These are phyloP conservation scores for Eragrostis nindensis DNA, from an alignment of 176 grass and related monocot genomes.

Conservation along the genomic window DNA sequence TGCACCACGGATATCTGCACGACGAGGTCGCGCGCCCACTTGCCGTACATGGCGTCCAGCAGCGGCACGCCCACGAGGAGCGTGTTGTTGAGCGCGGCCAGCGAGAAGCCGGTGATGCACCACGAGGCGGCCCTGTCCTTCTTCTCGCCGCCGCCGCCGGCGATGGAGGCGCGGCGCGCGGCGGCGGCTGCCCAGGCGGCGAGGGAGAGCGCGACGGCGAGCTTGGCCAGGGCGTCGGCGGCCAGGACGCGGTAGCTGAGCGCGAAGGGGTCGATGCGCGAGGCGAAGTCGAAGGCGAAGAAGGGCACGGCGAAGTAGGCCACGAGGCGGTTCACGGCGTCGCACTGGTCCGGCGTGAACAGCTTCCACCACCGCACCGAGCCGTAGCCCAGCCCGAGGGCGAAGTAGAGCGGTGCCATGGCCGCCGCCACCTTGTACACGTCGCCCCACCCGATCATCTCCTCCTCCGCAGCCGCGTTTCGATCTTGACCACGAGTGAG, in stretches of 20 bases:
- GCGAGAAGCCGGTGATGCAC: constrained; percentile 84
- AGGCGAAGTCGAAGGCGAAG: constrained; percentile 86
- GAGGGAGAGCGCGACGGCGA: constrained; percentile 45
- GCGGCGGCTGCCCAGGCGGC: constrained; percentile 42
- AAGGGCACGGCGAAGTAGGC: constrained; percentile 82
- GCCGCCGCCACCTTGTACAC: constrained; percentile 84
- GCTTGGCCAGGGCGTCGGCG: constrained; percentile 76
- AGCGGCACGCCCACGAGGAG: constrained; percentile 89
- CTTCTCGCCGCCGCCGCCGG: no score
- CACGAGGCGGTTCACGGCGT: constrained; percentile 82
- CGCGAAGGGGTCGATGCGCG: constrained; percentile 67
- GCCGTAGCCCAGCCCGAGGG: constrained; percentile 75
- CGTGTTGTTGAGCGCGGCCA: constrained; percentile 80
- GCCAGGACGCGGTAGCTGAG: constrained; percentile 72
- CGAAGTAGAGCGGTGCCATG: constrained; percentile 91
- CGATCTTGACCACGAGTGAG: neutral
- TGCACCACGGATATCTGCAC: constrained; percentile 88
- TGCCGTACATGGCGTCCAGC: constrained; percentile 84
- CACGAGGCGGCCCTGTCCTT: constrained; percentile 39
- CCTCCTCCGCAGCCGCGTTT: no score
- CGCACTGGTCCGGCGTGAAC: constrained; percentile 85
- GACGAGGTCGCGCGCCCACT: constrained; percentile 88
- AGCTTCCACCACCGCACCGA: constrained; percentile 89
- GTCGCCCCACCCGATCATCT: constrained; percentile 85
- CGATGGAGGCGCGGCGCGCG: neutral